phyloP scores from a whole-genome alignment of 345 rosid species.

The Isatis tinctoria region DNA sequence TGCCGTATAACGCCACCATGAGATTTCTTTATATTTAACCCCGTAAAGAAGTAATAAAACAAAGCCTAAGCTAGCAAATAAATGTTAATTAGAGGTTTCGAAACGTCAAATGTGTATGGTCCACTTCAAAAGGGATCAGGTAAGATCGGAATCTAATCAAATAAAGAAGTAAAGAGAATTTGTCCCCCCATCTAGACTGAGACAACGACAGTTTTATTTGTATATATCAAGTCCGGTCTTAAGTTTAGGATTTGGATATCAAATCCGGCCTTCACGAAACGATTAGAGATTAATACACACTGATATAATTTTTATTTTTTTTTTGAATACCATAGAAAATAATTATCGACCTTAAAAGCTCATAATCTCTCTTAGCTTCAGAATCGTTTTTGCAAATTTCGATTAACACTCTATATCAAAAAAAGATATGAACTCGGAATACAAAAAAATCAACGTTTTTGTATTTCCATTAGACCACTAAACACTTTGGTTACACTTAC shows the following conservation, averaged over 20 bases:
- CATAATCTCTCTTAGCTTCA: too few relatives aligned
- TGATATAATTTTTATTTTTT: too few relatives aligned
- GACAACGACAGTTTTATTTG: neutral
- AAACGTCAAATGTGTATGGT: constrained; percentile 29
- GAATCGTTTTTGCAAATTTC: too few relatives aligned
- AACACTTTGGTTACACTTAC: too few relatives aligned
- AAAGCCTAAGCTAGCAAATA: neutral
- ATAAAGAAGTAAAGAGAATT: constrained; percentile 20
- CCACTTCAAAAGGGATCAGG: constrained; percentile 23
- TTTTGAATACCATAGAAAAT: too few relatives aligned
- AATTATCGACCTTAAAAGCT: too few relatives aligned
- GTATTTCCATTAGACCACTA: too few relatives aligned
- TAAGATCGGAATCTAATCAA: constrained; percentile 28
- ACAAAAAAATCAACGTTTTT: too few relatives aligned
- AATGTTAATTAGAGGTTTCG: neutral
- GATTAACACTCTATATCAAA: too few relatives aligned
- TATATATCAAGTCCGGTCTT: neutral
- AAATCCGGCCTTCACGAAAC: neutral
- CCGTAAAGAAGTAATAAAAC: neutral
- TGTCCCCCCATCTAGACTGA: constrained; percentile 5
- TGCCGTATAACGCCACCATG: constrained; percentile 3
- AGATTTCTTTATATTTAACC: neutral
- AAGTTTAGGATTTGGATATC: neutral
- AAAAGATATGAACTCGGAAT: too few relatives aligned
- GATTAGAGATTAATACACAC: neutral